Evolutionary conservation across 108 stramenopile genomes (phyloP).

Genomic region (Pseudonitzschia multiseries): DNA sequence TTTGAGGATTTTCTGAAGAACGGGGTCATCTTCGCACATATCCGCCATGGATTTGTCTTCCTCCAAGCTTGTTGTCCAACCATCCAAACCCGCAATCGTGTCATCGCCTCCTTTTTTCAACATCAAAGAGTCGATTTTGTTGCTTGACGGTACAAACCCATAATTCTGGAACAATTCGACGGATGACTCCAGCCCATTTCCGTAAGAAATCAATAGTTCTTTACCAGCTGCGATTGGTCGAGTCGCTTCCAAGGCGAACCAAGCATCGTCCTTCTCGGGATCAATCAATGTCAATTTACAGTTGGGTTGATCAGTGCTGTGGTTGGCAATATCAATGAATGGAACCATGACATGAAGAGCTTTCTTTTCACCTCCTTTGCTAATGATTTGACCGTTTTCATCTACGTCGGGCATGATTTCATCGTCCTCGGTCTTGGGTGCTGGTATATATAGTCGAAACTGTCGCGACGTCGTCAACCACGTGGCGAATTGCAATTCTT

Average conservation of each 20-base stretch:
- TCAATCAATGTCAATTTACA: slow-evolving; percentile 62
- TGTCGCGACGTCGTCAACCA: slow-evolving; percentile 60
- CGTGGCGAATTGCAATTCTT: slow-evolving; percentile 68
- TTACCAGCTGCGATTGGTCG: slow-evolving; percentile 58
- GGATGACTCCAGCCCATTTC: slow-evolving; percentile 55
- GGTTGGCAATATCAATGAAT: slow-evolving; percentile 71
- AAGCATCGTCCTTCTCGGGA: slow-evolving; percentile 77
- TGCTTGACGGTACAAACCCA: slow-evolving; percentile 63
- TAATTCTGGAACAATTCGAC: slow-evolving; percentile 67
- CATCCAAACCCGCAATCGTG: slow-evolving; percentile 41
- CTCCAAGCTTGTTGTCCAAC: slow-evolving; percentile 72
- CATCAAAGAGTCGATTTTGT: slow-evolving; percentile 55
- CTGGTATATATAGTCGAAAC: slow-evolving; percentile 44
- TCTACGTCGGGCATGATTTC: slow-evolving; percentile 26
- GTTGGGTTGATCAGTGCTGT: slow-evolving; percentile 55
- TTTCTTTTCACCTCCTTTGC: slow-evolving; percentile 39
- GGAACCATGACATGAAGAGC: slow-evolving; percentile 55
- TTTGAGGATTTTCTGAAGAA: slow-evolving; percentile 36
- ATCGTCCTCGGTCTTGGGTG: slow-evolving; percentile 11
- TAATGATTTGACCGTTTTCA: slow-evolving; percentile 45
- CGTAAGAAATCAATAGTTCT: slow-evolving; percentile 62
- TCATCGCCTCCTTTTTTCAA: slow-evolving; percentile 68
- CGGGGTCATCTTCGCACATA: slow-evolving; percentile 22
- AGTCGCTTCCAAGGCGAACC: slow-evolving; percentile 64
- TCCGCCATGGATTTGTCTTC: slow-evolving; percentile 59